A percentile compares a stretch with the other conserved stretches of the same genome.
These are phyloP conservation scores for Lepidium aucheri DNA, from an alignment of 345 rosid genomes.

Conservation along the genomic window DNA sequence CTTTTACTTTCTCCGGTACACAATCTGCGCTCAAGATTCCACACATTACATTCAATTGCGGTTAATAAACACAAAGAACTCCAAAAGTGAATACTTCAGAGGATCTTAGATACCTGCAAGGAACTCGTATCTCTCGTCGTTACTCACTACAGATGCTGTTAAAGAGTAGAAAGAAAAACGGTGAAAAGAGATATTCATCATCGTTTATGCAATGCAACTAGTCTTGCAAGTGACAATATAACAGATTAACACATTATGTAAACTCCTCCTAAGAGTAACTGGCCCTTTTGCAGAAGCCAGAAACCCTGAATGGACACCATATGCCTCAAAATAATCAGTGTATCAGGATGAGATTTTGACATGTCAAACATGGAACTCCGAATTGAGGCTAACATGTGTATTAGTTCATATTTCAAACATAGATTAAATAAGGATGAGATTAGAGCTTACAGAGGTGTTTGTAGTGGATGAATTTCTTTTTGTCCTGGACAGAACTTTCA, in stretches of 20 bases:
- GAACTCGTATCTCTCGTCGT: conserved; percentile 58
- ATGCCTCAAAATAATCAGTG: background rate
- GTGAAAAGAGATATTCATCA: background rate
- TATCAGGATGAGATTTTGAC: background rate
- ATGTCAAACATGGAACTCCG: background rate
- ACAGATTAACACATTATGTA: background rate
- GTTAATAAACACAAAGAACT: background rate
- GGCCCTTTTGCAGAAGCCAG: background rate
- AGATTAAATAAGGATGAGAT: background rate
- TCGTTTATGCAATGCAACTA: background rate
- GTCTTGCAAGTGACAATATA: background rate
- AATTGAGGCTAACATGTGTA: background rate
- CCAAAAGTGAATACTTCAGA: background rate
- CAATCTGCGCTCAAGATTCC: conserved; percentile 56
- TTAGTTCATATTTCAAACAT: too few relatives aligned
- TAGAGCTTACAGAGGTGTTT: conserved; percentile 54
- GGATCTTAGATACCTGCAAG: conserved; percentile 50
- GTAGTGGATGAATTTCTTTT: conserved; percentile 59
- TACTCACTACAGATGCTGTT: conserved; percentile 57
- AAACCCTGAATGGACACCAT: too few relatives aligned
- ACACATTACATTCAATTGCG: background rate
- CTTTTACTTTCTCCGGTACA: conserved; percentile 69
- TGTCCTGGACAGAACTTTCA: conserved; percentile 36
- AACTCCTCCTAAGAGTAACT: background rate
- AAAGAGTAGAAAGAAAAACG: too few relatives aligned